These are phyloP conservation scores for Xerocomus potaroensis DNA, from an alignment of 768 basidiomycete species.

Conservation along the genomic window DNA sequence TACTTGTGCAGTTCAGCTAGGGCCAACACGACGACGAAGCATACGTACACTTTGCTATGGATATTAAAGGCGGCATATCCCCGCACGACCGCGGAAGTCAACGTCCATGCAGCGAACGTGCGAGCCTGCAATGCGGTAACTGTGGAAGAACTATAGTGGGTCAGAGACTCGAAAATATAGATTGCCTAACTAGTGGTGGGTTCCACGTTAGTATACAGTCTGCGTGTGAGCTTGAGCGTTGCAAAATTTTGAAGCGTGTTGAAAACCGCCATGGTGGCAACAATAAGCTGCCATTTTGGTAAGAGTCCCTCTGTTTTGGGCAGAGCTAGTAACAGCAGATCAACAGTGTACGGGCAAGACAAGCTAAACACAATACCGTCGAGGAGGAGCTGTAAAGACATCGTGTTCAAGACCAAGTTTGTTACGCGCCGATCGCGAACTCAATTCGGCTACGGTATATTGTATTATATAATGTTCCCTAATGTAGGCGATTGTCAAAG, in stretches of 20 bases:
- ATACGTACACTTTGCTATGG: constrained; percentile 66
- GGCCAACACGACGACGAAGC: background rate
- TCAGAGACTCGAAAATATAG: background rate
- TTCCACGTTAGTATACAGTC: constrained; percentile 58
- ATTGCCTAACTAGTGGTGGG: constrained; percentile 34
- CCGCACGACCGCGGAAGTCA: constrained; percentile 79
- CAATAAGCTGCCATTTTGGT: constrained; percentile 84
- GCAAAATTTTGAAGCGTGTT: constrained; percentile 82
- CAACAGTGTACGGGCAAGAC: background rate
- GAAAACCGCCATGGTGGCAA: constrained; percentile 74
- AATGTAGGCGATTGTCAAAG: constrained; percentile 10
- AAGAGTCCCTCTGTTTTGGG: constrained; percentile 68
- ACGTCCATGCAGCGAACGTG: constrained; percentile 89
- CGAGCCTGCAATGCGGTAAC: constrained; percentile 86
- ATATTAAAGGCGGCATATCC: constrained; percentile 90
- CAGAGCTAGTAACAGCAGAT: constrained; percentile 40
- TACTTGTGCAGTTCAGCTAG: constrained; percentile 39
- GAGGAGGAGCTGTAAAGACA: constrained; percentile 16
- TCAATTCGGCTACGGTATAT: constrained; percentile 3
- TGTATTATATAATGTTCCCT: constrained; percentile 29
- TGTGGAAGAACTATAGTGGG: constrained; percentile 27
- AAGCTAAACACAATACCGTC: constrained; percentile 14
- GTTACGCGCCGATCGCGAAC: constrained; percentile 16
- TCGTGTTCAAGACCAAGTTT: background rate
- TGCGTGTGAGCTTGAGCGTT: constrained; percentile 72